A percentile compares a stretch with the other conserved stretches of the same genome.
Evolutionary conservation across 495 filamentous ascomycete species (phyloP).

Genomic region (Penicillium odoratum): DNA sequence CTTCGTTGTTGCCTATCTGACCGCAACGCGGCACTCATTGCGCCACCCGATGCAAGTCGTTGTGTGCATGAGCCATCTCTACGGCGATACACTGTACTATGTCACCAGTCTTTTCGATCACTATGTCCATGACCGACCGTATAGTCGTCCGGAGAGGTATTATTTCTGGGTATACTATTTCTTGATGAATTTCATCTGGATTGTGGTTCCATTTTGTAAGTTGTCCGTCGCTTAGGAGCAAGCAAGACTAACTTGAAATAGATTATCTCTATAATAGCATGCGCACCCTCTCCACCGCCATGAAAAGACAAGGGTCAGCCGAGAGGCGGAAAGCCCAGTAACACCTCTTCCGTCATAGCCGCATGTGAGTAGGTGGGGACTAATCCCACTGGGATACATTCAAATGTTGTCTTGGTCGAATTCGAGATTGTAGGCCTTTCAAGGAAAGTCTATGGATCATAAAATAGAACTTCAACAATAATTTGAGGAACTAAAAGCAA

Average conservation of each 20-base stretch:
- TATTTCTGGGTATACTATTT: conserved; percentile 93
- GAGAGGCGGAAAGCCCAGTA: conserved; percentile 37
- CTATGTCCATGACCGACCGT: conserved; percentile 53
- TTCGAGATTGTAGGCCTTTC: background rate
- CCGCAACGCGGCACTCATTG: conserved; percentile 56
- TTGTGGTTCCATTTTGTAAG: conserved; percentile 66
- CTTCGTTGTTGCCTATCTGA: conserved; percentile 61
- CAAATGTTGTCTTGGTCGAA: conserved; percentile 6
- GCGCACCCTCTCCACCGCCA: conserved; percentile 44
- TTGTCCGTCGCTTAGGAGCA: conserved; percentile 1
- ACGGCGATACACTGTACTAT: conserved; percentile 85
- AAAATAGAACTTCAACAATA: background rate
- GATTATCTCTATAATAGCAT: conserved; percentile 57
- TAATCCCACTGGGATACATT: background rate
- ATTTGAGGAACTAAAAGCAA: background rate
- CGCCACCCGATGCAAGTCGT: conserved; percentile 72
- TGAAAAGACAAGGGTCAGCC: conserved; percentile 39
- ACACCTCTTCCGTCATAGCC: conserved; percentile 28
- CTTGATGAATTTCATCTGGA: conserved; percentile 86
- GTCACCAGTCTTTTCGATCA: conserved; percentile 73
- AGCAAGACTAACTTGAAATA: conserved; percentile 22
- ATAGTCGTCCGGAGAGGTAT: conserved; percentile 72
- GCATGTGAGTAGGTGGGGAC: conserved; percentile 14
- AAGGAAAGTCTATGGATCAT: background rate
- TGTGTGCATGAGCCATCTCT: conserved; percentile 78